These are phyloP conservation scores for Grosmannia huntii DNA, from an alignment of 2,329 filamentous ascomycete species.

Conservation along the genomic window DNA sequence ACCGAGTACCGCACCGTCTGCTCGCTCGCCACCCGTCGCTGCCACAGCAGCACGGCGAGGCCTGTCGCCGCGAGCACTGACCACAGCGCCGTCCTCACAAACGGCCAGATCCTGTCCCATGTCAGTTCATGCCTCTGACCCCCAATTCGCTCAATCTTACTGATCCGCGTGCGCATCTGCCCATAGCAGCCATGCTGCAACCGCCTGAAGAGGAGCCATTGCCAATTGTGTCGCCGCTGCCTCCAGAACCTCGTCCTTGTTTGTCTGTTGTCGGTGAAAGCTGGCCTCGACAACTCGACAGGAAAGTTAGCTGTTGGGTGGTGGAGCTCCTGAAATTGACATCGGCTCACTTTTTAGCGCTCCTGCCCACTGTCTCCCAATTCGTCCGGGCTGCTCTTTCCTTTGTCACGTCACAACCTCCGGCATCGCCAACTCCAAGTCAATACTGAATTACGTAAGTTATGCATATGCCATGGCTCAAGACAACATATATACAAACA, in stretches of 20 bases:
- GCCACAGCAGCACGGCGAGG: constrained; percentile 12
- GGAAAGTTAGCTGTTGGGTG: neutral
- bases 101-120: neutral
- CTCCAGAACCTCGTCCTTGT: neutral
- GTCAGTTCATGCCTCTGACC: neutral
- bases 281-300: neutral
- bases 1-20: constrained; percentile 46
- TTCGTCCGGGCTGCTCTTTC: neutral
- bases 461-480: neutral
- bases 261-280: neutral
- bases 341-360: neutral
- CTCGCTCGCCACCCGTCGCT: constrained; percentile 16
- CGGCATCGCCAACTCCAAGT: neutral
- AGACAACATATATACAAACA: neutral
- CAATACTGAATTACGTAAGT: neutral
- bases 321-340: neutral
- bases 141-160: neutral
- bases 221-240: neutral
- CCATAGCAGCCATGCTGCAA: constrained; percentile 2
- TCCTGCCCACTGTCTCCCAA: neutral
- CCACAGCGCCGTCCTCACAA: constrained; percentile 6
- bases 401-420: neutral
- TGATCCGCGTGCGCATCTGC: neutral
- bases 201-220: constrained; percentile 1
- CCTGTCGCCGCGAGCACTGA: constrained; percentile 1